Evolutionary conservation across 2,329 filamentous ascomycete genomes (phyloP).

Genomic region (Aureobasidium mangrovei): DNA sequence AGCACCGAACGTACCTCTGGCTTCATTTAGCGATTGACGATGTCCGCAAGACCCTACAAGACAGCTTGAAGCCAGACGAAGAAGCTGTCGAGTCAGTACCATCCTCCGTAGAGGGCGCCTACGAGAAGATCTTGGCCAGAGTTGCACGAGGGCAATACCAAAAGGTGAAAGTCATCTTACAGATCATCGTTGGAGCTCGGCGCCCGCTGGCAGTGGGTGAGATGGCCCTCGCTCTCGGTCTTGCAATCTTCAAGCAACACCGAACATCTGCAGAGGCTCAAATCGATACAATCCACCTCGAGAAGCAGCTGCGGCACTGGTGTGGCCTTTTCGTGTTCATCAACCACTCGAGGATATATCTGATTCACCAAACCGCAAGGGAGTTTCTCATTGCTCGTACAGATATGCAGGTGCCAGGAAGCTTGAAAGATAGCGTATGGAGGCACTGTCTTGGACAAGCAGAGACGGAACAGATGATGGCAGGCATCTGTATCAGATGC

Average conservation of each 20-base stretch:
- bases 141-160: not conserved
- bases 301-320: conserved; percentile 14
- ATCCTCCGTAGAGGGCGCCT: conserved; percentile 22
- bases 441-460: not conserved
- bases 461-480: conserved; percentile 11
- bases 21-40: conserved; percentile 20
- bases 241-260: conserved; percentile 5
- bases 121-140: conserved; percentile 22
- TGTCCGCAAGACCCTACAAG: conserved; percentile 14
- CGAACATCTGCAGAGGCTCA: conserved; percentile 9
- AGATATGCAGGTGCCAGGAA: not conserved
- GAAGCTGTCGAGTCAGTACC: conserved; percentile 18
- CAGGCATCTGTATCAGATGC: conserved; percentile 9
- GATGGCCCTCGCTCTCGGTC: conserved; percentile 20
- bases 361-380: conserved; percentile 26
- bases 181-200: conserved; percentile 22
- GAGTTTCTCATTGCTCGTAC: conserved; percentile 20
- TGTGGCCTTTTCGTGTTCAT: conserved; percentile 25
- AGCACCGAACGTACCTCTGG: conserved; percentile 27
- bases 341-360: conserved; percentile 19
- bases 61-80: conserved; percentile 14
- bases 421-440: not conserved
- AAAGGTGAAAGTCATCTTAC: conserved; percentile 17
- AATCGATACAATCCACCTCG: not conserved
- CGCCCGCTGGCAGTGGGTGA: conserved; percentile 22